Conservation (phyloP, 345 rosid genomes). For the Adansonia digitata region DNA sequence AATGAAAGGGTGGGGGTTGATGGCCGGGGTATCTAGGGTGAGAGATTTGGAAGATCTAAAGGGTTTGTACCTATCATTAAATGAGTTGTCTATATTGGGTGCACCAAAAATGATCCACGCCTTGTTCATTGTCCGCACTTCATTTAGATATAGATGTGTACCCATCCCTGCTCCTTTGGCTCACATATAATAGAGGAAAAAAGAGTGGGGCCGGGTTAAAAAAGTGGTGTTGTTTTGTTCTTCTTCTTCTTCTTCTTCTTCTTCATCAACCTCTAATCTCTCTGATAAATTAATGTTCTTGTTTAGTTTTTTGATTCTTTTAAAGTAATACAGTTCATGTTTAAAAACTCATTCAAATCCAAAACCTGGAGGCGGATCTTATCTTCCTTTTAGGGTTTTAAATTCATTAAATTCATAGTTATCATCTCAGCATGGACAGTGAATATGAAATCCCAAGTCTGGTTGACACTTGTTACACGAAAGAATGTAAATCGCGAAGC, state of each 20-base stretch:
- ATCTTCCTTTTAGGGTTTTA: background rate
- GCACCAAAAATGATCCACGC: conserved; percentile 36
- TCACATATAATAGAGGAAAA: background rate
- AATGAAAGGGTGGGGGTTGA: too few relatives aligned
- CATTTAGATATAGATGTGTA: conserved; percentile 29
- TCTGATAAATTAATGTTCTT: background rate
- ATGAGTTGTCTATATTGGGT: conserved; percentile 41
- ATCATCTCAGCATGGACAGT: background rate
- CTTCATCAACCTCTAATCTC: too few relatives aligned
- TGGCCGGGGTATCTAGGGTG: background rate
- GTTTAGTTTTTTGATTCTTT: background rate
- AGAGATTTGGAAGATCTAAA: conserved; percentile 26
- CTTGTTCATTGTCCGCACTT: conserved; percentile 44
- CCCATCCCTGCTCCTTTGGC: conserved; percentile 15
- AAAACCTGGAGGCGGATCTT: too few relatives aligned
- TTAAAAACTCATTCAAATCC: background rate
- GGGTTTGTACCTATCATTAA: conserved; percentile 31
- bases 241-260: background rate
- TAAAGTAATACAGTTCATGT: background rate
- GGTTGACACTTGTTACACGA: background rate
- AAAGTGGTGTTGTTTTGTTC: background rate
- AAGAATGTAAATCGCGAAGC: too few relatives aligned
- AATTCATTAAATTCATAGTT: background rate
- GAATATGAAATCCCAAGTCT: background rate
- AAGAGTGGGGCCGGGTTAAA: background rate